Evolutionary conservation across 1,284 basidiomycete species (phyloP), one percentile per base, ranked within the genome.

Genomic region (Dichomitus squalens): DNA sequence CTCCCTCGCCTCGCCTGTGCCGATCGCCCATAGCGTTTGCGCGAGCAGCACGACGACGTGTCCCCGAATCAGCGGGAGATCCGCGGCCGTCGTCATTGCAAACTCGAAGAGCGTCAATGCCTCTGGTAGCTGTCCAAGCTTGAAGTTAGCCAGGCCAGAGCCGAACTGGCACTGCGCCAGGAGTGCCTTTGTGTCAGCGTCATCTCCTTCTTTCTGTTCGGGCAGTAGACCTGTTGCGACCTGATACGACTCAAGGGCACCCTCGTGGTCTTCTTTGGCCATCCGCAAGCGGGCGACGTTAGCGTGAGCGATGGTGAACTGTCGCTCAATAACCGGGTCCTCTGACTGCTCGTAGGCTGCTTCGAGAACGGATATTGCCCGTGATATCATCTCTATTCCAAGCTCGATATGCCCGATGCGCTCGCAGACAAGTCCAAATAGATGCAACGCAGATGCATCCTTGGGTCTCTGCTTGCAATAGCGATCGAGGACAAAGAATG

Each of bases 311-410:
- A 95, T 84, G 7, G 86, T 86, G 70, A 92, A 99, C 59, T 85
- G 86, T 25, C 80, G 75, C 70, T 98, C 96, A 16, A 93, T 83
- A 18, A 79, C 74, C 0, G 85, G 69, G 49, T 92, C 89, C 70
- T 99, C 97, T 1, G 83, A 84, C 51, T 88, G 85, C 71, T 99
- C 97, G 72, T 98, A 99, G 29, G 85, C 80, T 2, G 86, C 81
- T 73, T 99, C 97, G 21, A 99, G 77, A 12, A 96, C 78, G 1
- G 74, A 60, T 4, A 93, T 90, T 4, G 91, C 86, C 38, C 84
- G 82, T n/a, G 79, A 74, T 20, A 91, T 79, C 35, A 86, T 77
- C 40, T 79, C 74, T 18, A 79, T 75, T 0, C 88, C 92, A 29
- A 86, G 78, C 14, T 87, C 83, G 20, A 81, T 67, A 50, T 94